Conservation (phyloP, 768 basidiomycete genomes). For the Podaxis rugospora region DNA sequence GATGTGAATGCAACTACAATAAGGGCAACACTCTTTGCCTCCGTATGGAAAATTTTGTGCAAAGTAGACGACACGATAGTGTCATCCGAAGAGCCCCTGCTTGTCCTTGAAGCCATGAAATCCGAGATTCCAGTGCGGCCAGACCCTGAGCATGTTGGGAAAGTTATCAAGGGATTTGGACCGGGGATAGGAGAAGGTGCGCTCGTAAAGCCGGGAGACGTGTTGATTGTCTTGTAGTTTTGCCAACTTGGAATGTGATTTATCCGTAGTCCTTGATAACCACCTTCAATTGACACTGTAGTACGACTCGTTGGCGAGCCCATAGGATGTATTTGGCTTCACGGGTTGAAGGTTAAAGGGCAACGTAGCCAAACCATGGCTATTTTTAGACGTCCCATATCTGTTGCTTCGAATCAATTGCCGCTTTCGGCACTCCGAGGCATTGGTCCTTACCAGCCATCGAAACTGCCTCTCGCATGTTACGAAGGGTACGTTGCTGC, state of each 20-base stretch:
- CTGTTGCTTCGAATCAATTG: neutral
- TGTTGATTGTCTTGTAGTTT: constrained; percentile 29
- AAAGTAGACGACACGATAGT: constrained; percentile 36
- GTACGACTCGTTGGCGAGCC: neutral
- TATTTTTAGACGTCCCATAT: neutral
- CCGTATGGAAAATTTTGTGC: constrained; percentile 48
- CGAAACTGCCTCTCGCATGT: neutral
- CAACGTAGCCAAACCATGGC: neutral
- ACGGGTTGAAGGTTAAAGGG: neutral
- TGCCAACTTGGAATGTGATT: neutral
- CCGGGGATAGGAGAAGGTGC: constrained; percentile 38
- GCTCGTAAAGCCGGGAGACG: constrained; percentile 42
- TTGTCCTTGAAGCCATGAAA: constrained; percentile 66
- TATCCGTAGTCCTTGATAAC: neutral
- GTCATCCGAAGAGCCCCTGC: constrained; percentile 36
- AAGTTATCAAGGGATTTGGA: constrained; percentile 32
- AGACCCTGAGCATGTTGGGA: constrained; percentile 41
- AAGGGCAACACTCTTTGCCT: constrained; percentile 36
- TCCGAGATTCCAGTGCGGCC: constrained; percentile 50
- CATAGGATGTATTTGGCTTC: neutral
- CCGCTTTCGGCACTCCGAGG: neutral
- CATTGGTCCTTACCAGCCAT: neutral
- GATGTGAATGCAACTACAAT: constrained; percentile 14
- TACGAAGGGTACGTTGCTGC: no score
- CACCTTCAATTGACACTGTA: neutral